Conservation (phyloP, 1,284 basidiomycete species). For the Schizophyllum commune region DNA sequence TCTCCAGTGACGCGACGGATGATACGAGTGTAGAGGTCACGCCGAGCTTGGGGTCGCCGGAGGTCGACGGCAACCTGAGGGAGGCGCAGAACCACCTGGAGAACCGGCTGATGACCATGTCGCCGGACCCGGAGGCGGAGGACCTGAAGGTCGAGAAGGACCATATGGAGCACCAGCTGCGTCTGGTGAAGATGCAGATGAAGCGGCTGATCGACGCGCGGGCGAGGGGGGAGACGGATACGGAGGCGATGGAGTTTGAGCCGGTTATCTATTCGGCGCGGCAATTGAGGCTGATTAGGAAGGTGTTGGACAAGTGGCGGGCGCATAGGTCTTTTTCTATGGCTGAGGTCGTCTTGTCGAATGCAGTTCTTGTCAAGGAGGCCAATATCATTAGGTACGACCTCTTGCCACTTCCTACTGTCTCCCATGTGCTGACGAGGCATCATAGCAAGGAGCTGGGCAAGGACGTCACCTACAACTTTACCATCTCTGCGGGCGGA, state of each 20-base stretch:
- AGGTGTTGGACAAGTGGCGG: conserved; percentile 81
- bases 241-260: conserved; percentile 57
- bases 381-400: conserved; percentile 87
- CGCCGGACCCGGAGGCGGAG: conserved; percentile 60
- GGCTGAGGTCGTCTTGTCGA: conserved; percentile 84
- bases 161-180: conserved; percentile 84
- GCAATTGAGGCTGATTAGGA: conserved; percentile 73
- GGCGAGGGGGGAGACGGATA: conserved; percentile 65
- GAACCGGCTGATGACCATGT: conserved; percentile 66
- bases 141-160: conserved; percentile 85
- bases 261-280: conserved; percentile 74
- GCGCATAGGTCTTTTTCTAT: conserved; percentile 80
- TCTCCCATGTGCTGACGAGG: conserved; percentile 5
- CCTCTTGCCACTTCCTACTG: conserved; percentile 7
- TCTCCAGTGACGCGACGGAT: conserved; percentile 68
- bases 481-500: conserved; percentile 80
- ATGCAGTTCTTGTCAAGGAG: conserved; percentile 87
- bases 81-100: conserved; percentile 70
- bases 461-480: conserved; percentile 88
- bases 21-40: conserved; percentile 75
- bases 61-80: conserved; percentile 53
- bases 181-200: conserved; percentile 77
- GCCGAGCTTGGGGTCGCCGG: conserved; percentile 60
- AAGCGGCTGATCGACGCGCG: conserved; percentile 74
- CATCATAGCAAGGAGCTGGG: conserved; percentile 68